These are phyloP conservation scores for Talaromyces nanjingensis DNA, from an alignment of 495 filamentous ascomycete species.

Conservation along the genomic window DNA sequence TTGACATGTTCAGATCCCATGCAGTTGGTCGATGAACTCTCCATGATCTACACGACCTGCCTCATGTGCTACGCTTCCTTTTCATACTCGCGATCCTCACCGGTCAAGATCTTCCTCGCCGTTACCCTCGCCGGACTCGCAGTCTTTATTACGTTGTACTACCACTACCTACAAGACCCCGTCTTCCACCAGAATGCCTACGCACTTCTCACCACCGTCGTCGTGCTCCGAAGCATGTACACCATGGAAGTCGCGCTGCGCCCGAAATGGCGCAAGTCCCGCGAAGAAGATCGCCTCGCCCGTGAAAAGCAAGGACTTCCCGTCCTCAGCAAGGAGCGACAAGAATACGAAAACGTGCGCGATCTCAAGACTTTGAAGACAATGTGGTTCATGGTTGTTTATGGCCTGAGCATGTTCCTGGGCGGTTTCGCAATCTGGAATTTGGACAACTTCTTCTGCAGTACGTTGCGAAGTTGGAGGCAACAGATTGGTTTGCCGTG, in stretches of 20 bases:
- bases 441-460: slow-evolving; percentile 78
- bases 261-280: slow-evolving; percentile 41
- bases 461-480: slow-evolving; percentile 61
- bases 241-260: slow-evolving; percentile 81
- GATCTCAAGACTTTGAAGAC: slow-evolving; percentile 53
- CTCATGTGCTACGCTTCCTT: slow-evolving; percentile 89
- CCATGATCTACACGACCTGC: slow-evolving; percentile 97
- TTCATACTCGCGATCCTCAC: slow-evolving; percentile 55
- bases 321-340: slow-evolving; percentile 33
- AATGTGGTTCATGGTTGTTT: slow-evolving; percentile 71
- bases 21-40: slow-evolving; percentile 94
- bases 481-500: slow-evolving; percentile 74
- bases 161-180: slow-evolving; percentile 89
- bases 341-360: slow-evolving; percentile 45
- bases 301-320: slow-evolving; percentile 32
- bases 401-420: slow-evolving; percentile 69
- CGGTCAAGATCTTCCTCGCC: slow-evolving; percentile 52
- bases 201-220: slow-evolving; percentile 66
- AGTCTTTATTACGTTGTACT: slow-evolving; percentile 82
- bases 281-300: slow-evolving; percentile 36
- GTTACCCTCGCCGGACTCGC: slow-evolving; percentile 54
- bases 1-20: slow-evolving; percentile 65
- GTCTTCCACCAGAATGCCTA: slow-evolving; percentile 89
- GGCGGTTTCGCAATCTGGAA: slow-evolving; percentile 83
- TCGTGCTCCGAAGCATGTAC: slow-evolving; percentile 77